Conservation (phyloP, 1,284 basidiomycete genomes). For the Ganoderma lingzhi region DNA sequence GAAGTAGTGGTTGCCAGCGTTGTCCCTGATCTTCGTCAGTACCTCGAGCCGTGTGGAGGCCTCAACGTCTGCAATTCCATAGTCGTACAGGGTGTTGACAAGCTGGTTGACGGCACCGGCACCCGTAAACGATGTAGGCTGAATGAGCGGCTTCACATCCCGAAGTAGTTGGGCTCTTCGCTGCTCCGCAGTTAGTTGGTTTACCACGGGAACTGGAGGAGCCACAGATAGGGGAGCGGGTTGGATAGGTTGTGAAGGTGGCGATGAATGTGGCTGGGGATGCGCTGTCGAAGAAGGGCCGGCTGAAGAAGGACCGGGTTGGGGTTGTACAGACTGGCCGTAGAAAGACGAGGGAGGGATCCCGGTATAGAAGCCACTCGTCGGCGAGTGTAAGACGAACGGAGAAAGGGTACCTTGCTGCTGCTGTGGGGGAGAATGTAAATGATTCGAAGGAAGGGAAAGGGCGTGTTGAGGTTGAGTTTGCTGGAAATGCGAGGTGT, state of each 20-base stretch:
- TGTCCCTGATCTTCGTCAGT: conserved; percentile 79
- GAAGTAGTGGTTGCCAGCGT: conserved; percentile 84
- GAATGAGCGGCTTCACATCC: conserved; percentile 60
- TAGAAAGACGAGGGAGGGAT: conserved; percentile 51
- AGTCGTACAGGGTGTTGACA: conserved; percentile 61
- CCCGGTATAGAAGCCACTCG: conserved; percentile 46
- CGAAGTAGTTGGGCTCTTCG: conserved; percentile 57
- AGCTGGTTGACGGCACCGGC: conserved; percentile 70
- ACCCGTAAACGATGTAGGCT: conserved; percentile 67
- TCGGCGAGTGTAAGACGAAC: conserved; percentile 67
- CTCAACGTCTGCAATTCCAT: conserved; percentile 69
- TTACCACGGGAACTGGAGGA: conserved; percentile 36
- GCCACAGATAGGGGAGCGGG: conserved; percentile 17
- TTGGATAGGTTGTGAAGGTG: background rate
- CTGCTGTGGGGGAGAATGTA: conserved; percentile 38
- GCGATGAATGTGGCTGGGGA: background rate
- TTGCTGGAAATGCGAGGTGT: conserved; percentile 47
- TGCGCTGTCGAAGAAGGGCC: conserved; percentile 27
- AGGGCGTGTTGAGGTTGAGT: conserved; percentile 43
- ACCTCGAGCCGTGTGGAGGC: conserved; percentile 68
- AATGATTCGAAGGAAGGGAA: conserved; percentile 34
- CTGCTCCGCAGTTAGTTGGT: conserved; percentile 36
- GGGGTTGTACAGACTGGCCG: conserved; percentile 37
- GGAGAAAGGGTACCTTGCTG: conserved; percentile 71
- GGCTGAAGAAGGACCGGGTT: conserved; percentile 29